Conservation (phyloP, 2,329 filamentous ascomycete species). For the Paraconiothyrium sp. region DNA sequence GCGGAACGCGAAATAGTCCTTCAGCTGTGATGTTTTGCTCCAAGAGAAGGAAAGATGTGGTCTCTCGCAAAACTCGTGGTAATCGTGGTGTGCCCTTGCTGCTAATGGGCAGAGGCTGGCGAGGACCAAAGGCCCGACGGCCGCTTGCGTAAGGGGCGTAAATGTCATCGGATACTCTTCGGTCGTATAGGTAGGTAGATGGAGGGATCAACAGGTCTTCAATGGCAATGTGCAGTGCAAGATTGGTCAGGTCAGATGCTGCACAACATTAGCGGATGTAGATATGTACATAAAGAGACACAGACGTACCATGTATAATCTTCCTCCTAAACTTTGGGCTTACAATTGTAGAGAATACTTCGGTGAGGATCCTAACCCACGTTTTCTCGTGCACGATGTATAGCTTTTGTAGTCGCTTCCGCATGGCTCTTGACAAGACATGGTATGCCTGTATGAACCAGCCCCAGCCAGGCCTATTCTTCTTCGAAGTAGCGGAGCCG, state of each 20-base stretch:
- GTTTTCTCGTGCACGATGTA: constrained; percentile 67
- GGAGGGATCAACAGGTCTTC: constrained; percentile 64
- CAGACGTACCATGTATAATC: constrained; percentile 61
- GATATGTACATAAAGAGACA: neutral
- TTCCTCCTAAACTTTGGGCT: constrained; percentile 67
- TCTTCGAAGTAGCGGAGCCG: constrained; percentile 57
- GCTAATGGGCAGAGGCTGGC: constrained; percentile 58
- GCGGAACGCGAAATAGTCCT: constrained; percentile 64
- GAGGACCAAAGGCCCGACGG: constrained; percentile 57
- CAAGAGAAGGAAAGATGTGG: constrained; percentile 61
- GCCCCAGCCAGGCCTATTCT: constrained; percentile 61
- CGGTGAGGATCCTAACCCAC: constrained; percentile 65
- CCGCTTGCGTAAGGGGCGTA: constrained; percentile 58
- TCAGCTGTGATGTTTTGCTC: constrained; percentile 59
- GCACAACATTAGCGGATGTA: constrained; percentile 24
- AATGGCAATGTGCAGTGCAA: constrained; percentile 62
- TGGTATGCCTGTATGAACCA: constrained; percentile 69
- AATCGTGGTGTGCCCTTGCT: constrained; percentile 57
- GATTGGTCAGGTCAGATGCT: constrained; percentile 60
- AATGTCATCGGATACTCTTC: constrained; percentile 59
- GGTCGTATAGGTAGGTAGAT: constrained; percentile 63
- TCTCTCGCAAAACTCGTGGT: constrained; percentile 63
- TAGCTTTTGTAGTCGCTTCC: constrained; percentile 64
- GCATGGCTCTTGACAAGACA: constrained; percentile 62
- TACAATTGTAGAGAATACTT: constrained; percentile 66